Base-by-base conservation (phyloP, 192 early-diverging fungal species). In the Coemansia sp. region DNA sequence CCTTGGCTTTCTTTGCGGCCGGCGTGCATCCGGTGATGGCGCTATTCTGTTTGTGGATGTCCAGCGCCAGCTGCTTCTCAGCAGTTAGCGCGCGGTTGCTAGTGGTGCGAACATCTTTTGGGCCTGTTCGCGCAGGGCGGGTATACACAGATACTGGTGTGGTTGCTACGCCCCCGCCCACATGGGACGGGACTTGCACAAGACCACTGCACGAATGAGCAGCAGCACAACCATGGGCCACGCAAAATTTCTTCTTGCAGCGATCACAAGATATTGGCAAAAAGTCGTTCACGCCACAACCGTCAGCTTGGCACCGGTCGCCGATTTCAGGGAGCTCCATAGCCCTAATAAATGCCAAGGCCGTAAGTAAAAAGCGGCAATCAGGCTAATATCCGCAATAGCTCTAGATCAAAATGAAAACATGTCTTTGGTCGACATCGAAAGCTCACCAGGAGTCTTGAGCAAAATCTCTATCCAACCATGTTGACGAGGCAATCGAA, bases 281-380 rank as follows among this genome's bases (percentile, higher is more conserved):
- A 56, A 76, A 76, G 42, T 76, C 72, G 9, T 68, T 50, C 29
- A 37, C 41, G 11, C 41, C 45, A 33, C 72, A 76, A 9, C 58
- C 60, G 5, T 53, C 57, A 48, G 38, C 35, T n/a, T 60, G 33
- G 22, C 72, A 76, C 14, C 45, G 32, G n/a, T 48, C 38, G 5
- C 72, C 72, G 21, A 76, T 40, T 9, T 64, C 31, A 37, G 65
- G 65, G 3, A 76, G 57, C 31, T 76, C 72, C 72, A 76, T 75
- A 21, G 11, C n/a, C 23, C 22, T n/a, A n/a, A n/a, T n/a, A 43
- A 42, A 25, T 43, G 22, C 15, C 3, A n/a, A 5, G 14, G 7
- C 13, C 17, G 9, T 31, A 27, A 31, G 5, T 9, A 35, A 27
- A 19, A 34, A 8, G 33, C 26, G 23, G n/a, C n/a, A n/a, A n/a